Evolutionary conservation across 257 asterid genomes (phyloP).

Genomic region (Ophiorrhiza pumila): DNA sequence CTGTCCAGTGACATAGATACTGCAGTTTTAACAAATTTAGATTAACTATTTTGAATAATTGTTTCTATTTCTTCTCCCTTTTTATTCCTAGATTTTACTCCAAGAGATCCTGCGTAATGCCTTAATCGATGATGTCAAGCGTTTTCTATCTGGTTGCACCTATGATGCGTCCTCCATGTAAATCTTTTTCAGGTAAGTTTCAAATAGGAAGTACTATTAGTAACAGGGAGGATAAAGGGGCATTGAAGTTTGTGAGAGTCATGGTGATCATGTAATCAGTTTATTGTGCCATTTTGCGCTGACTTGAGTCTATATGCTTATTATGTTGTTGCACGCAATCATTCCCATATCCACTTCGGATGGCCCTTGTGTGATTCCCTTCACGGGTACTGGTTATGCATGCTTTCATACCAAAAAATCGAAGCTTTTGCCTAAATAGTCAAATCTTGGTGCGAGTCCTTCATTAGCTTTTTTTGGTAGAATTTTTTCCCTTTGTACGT

Average conservation of each 20-base stretch:
- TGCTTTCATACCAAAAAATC: conserved; percentile 65
- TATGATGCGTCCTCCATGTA: too few species aligned
- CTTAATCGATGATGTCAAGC: conserved; percentile 51
- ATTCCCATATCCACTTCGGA: conserved; percentile 33
- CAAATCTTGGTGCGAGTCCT: too few species aligned
- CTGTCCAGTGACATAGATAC: neutral
- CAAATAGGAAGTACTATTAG: too few species aligned
- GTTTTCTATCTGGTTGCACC: too few species aligned
- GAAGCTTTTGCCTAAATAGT: too few species aligned
- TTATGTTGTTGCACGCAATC: conserved; percentile 54
- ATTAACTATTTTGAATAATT: too few species aligned
- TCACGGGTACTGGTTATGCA: conserved; percentile 61
- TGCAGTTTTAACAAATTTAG: neutral
- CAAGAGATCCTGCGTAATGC: conserved; percentile 69
- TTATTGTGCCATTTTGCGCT: too few species aligned
- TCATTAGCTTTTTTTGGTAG: conserved; percentile 29
- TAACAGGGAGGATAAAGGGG: too few species aligned
- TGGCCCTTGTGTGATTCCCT: conserved; percentile 60
- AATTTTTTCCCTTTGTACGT: neutral
- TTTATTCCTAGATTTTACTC: conserved; percentile 44
- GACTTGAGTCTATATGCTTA: too few species aligned
- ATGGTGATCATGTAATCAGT: too few species aligned
- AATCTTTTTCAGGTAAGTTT: too few species aligned
- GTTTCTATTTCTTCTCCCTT: conserved; percentile 1
- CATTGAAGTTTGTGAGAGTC: too few species aligned